Conservation (phyloP, 306 rosid species). For the Inga oerstediana region DNA sequence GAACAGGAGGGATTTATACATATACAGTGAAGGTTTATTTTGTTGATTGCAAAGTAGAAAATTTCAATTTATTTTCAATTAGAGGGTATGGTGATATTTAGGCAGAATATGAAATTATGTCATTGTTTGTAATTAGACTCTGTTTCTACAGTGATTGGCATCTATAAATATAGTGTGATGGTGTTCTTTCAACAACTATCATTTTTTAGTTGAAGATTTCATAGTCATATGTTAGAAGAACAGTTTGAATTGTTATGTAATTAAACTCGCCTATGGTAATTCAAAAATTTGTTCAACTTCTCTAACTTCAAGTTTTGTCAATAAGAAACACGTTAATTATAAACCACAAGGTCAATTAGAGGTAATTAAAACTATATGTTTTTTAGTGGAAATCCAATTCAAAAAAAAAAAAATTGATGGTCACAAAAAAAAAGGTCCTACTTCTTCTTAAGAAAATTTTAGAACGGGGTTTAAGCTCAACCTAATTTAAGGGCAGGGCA, state of each 20-base stretch:
- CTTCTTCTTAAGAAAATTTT: too few relatives aligned
- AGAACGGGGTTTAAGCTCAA: too few relatives aligned
- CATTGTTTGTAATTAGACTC: not conserved
- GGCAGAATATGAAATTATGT: not conserved
- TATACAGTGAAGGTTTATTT: not conserved
- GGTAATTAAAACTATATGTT: not conserved
- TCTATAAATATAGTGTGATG: not conserved
- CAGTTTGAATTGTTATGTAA: not conserved
- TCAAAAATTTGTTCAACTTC: not conserved
- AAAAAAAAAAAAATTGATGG: not conserved
- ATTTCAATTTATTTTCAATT: not conserved
- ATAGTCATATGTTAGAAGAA: not conserved
- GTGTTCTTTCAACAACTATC: not conserved
- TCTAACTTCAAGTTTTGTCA: not conserved
- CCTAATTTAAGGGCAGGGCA: too few relatives aligned
- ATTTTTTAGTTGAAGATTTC: not conserved
- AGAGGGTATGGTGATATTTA: not conserved
- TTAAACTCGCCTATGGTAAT: not conserved
- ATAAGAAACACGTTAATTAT: not conserved
- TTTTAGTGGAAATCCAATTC: not conserved
- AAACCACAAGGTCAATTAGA: not conserved
- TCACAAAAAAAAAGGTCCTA: too few relatives aligned
- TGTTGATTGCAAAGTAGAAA: not conserved
- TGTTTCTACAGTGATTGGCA: not conserved
- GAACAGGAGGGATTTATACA: not conserved